Base-by-base conservation (phyloP, 441 rosid genomes). In the Metrosideros polymorpha region DNA sequence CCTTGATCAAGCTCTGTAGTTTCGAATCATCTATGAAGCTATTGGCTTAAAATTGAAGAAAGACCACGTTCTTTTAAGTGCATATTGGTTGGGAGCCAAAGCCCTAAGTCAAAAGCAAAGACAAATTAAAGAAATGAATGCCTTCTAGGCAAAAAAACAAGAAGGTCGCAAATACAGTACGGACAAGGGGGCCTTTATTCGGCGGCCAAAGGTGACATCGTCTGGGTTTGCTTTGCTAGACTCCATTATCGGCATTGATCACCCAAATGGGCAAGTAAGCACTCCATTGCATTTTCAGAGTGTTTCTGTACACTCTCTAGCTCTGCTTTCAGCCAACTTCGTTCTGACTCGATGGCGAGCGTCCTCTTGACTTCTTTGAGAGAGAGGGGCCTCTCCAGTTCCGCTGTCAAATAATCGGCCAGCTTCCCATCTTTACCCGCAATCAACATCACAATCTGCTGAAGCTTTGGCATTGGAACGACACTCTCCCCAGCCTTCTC, bases 211-310 rank as follows among this genome's bases (percentile, higher is more conserved):
- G 14, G 30, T 56, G 61, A 27, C 29, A 56, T 9, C 61, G 27
- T 56, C 30, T 27, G 0, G 61, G 29, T 56, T 27, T 27, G 30
- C 29, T 27, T 56, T 2, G 61, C 61, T 56, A 1, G 30, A 56
- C 0, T 14, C 61, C 30, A 12, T 0, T 1, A n/a, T n/a, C n/a
- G 30, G 61, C 15, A 1, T 56, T 27, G 6, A 27, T 56, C 15
- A 2, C 61, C 10, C 29, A 0, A 27, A 27, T 56, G 0, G 30
- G 0, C 61, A 27, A 0, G 30, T 27, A 27, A 14, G 14, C 30
- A 29, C 0, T 56, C 61, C 61, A 27, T 27, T 56, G 17, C 61
- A 56, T 27, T 56, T 56, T 25, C 15, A n/a, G 17, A 56, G 30
- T 12, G 61, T 56, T 56, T 1, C 61, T 1, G 14, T 27, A 9